These are phyloP conservation scores for Pleurotus citrinopileatus DNA, from an alignment of 768 basidiomycete species.

Conservation along the genomic window DNA sequence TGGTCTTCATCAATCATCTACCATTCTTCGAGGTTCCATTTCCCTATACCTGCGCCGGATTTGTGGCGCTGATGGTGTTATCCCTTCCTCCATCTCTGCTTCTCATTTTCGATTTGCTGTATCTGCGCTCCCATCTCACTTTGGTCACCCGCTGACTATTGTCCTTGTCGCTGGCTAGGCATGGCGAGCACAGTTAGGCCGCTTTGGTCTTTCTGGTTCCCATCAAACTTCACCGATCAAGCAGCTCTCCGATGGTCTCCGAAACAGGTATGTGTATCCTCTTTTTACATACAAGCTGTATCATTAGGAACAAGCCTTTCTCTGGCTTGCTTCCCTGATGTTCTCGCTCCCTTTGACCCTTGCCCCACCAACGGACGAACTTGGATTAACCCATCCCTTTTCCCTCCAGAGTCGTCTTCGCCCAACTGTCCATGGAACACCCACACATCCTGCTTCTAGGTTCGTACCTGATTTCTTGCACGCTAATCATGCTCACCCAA, in stretches of 20 bases:
- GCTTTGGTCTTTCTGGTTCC: conserved; percentile 91
- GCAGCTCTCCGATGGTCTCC: conserved; percentile 92
- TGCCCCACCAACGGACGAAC: too few relatives aligned
- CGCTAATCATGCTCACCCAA: background rate
- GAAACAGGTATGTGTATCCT: conserved; percentile 70
- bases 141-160: background rate
- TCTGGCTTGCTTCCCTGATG: background rate
- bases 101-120: background rate
- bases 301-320: background rate
- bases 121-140: background rate
- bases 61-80: background rate
- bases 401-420: conserved; percentile 78
- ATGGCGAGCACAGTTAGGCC: conserved; percentile 92
- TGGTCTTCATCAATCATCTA: conserved; percentile 3
- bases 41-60: background rate
- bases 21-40: background rate
- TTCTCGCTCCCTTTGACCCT: conserved; percentile 13
- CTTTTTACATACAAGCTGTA: background rate
- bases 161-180: conserved; percentile 56
- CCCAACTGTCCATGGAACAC: conserved; percentile 95
- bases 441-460: conserved; percentile 91
- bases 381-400: conserved; percentile 10
- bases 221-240: conserved; percentile 95
- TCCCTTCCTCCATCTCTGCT: background rate
- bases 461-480: conserved; percentile 26